phyloP scores from a whole-genome alignment of 2,329 filamentous ascomycete species.

The Talaromyces verruculosus region DNA sequence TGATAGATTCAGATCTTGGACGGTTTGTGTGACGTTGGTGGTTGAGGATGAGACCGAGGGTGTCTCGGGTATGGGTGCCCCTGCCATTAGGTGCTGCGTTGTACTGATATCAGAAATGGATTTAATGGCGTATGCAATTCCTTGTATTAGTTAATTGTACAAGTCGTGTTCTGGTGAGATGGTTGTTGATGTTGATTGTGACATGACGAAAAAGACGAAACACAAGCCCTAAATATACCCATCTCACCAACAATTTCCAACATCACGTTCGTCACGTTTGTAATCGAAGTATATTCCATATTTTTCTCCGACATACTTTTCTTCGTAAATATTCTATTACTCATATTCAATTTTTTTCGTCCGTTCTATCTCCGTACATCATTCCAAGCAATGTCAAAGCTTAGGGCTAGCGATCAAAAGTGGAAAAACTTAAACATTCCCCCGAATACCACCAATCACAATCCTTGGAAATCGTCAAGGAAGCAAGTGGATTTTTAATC shows the following conservation, averaged over 20 bases:
- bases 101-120: not conserved
- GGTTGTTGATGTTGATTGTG: not conserved
- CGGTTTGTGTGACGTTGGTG: not conserved
- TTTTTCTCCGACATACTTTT: not conserved
- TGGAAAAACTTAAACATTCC: not conserved
- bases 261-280: not conserved
- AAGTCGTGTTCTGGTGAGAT: not conserved
- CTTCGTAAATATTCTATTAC: not conserved
- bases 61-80: not conserved
- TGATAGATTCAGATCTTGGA: not conserved
- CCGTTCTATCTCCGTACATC: not conserved
- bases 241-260: not conserved
- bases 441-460: not conserved
- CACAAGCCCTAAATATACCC: not conserved
- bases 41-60: slow-evolving; percentile 2
- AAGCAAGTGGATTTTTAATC: not conserved
- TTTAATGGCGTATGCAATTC: not conserved
- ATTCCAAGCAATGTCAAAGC: not conserved
- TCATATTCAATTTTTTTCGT: not conserved
- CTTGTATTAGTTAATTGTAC: not conserved
- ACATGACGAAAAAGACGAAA: not conserved
- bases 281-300: not conserved
- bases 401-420: not conserved
- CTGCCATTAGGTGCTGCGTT: not conserved
- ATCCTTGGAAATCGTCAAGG: not conserved